Conservation (phyloP, 352 stramenopile genomes). For the Nannochloropsis limnetica region DNA sequence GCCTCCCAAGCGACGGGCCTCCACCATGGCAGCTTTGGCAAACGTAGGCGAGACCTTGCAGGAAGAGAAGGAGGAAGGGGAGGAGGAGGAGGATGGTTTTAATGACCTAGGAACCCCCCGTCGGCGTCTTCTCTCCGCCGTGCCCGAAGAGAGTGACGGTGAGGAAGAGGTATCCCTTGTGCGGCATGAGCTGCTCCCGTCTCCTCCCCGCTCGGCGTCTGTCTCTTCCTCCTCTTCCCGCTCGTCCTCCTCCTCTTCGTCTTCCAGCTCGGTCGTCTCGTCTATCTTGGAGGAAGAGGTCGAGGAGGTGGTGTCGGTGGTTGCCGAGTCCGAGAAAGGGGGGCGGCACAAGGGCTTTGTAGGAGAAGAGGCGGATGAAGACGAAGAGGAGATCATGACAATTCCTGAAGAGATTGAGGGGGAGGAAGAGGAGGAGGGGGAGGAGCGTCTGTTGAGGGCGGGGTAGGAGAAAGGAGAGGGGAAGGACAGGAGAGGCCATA, state of each 20-base stretch:
- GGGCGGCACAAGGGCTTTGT: not conserved
- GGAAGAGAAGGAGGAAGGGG: too few relatives aligned
- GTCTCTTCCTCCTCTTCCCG: not conserved
- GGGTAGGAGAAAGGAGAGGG: not conserved
- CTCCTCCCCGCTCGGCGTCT: too few relatives aligned
- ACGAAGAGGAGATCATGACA: constrained; percentile 34
- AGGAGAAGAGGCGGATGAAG: not conserved
- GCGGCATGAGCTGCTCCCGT: not conserved
- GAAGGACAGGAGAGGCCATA: too few relatives aligned
- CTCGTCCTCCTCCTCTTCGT: not conserved
- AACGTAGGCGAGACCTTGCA: too few relatives aligned
- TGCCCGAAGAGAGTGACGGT: not conserved
- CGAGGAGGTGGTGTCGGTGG: not conserved
- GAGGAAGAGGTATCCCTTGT: not conserved
- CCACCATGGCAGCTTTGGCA: not conserved
- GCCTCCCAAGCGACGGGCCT: not conserved
- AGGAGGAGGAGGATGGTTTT: not conserved
- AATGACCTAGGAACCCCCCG: not conserved
- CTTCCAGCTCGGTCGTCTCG: not conserved
- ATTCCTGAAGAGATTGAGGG: not conserved
- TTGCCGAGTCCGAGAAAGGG: not conserved
- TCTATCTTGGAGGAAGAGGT: not conserved
- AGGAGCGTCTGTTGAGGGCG: not conserved
- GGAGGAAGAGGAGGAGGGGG: not conserved
- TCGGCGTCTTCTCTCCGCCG: not conserved